These are phyloP conservation scores for Aotearoamyces nothofagi DNA, from an alignment of 2,329 filamentous ascomycete species.

Conservation along the genomic window DNA sequence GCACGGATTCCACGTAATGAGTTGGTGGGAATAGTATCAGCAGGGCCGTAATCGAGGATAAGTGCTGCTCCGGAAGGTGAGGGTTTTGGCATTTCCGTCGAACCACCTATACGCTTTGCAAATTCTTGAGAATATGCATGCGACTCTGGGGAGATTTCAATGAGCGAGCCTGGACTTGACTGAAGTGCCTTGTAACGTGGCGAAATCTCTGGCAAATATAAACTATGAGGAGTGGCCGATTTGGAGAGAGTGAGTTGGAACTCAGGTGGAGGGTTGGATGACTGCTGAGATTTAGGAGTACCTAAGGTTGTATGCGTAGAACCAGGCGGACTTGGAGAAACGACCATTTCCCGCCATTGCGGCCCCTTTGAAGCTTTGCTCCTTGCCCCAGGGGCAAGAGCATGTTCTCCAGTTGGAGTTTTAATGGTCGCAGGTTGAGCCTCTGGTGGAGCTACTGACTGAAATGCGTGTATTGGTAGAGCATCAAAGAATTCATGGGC, in stretches of 20 bases:
- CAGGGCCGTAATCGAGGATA: conserved; percentile 89
- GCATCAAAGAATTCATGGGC: conserved; percentile 99
- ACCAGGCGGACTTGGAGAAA: conserved; percentile 47
- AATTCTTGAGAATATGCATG: conserved; percentile 69
- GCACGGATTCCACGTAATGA: conserved; percentile 76
- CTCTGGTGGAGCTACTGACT: conserved; percentile 46
- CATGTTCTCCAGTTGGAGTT: conserved; percentile 25
- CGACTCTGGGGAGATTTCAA: conserved; percentile 85
- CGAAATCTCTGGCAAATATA: conserved; percentile 72
- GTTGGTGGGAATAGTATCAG: conserved; percentile 67
- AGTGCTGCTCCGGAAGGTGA: conserved; percentile 69
- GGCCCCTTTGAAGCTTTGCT: conserved; percentile 21
- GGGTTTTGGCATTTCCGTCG: conserved; percentile 35
- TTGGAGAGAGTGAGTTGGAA: conserved; percentile 76
- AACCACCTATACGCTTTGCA: conserved; percentile 69
- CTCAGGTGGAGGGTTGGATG: conserved; percentile 45
- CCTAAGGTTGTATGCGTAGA: conserved; percentile 36
- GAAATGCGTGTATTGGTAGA: conserved; percentile 88
- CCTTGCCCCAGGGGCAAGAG: conserved; percentile 17
- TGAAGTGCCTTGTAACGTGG: conserved; percentile 65
- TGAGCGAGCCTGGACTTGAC: conserved; percentile 48
- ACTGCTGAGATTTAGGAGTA: conserved; percentile 34
- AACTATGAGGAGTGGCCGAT: conserved; percentile 63
- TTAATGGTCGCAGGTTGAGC: conserved; percentile 20
- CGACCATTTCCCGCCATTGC: conserved; percentile 75